Base-by-base conservation (phyloP, 1,284 basidiomycete species). In the Pterulicium gracile region DNA sequence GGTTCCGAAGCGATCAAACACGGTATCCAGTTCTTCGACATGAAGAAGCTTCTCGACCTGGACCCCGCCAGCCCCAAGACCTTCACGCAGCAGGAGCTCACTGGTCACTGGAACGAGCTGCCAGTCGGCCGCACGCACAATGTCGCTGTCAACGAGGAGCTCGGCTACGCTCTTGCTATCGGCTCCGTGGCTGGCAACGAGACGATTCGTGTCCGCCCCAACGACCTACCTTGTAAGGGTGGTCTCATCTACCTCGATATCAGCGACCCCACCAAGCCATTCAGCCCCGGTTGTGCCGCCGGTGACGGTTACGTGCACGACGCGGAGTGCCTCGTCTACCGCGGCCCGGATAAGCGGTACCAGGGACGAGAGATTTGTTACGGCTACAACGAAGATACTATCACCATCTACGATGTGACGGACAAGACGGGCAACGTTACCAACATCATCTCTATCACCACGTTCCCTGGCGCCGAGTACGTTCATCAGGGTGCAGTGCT, bases 291-390 rank as follows among this genome's bases (percentile, higher is more conserved):
- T 7, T 57, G 47, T 27, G 54, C 55, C 4, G 50, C 49, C 14
- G 55, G 54, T 13, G 60, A 61, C 48, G 60, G 60, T 23, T 61
- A 61, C 41, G 59, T 60, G 3, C 60, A 61, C 44, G 60, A 61
- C 48, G 56, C 56, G 2, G 55, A 58, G 24, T 56, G 55, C 44
- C 44, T 58, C 35, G 47, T 49, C 7, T 58, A 58, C 39, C 52
- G 52, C 24, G 56, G 56, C 2, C 56, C 56, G 5, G 50, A 58
- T 45, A 48, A 43, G n/a, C 24, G 47, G 40, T 58, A 49, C 41
- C 46, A 51, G 32, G 56, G 56, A 10, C 32, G 22, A 18, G 55
- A 56, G n/a, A 52, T 58, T 42, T 56, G 55, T 45, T 58, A 56
- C 45, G 54, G 53, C 1, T 58, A 54, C 48, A 56, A 58, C 35